phyloP scores from a whole-genome alignment of 805 yeast genomes.

The Torulaspora maleeae region DNA sequence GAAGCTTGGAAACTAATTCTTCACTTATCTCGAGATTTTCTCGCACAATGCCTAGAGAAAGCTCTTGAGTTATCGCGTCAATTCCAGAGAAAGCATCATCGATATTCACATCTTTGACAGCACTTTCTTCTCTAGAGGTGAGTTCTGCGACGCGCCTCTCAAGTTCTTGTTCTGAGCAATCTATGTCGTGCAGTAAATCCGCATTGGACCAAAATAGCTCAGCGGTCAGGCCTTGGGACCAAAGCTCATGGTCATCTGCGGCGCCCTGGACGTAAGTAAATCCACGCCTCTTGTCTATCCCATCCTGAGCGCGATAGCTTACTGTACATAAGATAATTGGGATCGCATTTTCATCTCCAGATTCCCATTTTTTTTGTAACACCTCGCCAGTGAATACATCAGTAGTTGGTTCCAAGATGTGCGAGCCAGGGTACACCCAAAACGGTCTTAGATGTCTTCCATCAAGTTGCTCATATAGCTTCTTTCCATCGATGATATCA shows the following conservation, averaged over 20 bases:
- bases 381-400: constrained; percentile 34
- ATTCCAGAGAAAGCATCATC: constrained; percentile 14
- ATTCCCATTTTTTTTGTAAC: constrained; percentile 32
- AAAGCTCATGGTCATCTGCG: constrained; percentile 88
- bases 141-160: constrained; percentile 9
- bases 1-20: constrained; percentile 9
- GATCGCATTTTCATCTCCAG: constrained; percentile 35
- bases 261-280: constrained; percentile 83
- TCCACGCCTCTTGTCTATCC: constrained; percentile 43
- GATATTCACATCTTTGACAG: constrained; percentile 2
- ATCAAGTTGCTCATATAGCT: constrained; percentile 33
- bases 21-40: constrained; percentile 13
- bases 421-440: constrained; percentile 61
- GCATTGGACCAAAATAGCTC: constrained; percentile 51
- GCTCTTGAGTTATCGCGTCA: constrained; percentile 20
- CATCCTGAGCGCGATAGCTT: constrained; percentile 58
- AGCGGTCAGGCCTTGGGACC: constrained; percentile 61
- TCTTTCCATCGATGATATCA: constrained; percentile 37
- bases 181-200: constrained; percentile 27
- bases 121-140: not conserved
- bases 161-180: constrained; percentile 34
- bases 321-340: constrained; percentile 57
- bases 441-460: constrained; percentile 52
- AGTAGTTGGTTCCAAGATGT: constrained; percentile 18
- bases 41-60: constrained; percentile 22